These are phyloP conservation scores for Catenaria anguillulae DNA, from an alignment of 371 early-diverging fungal species.

Conservation along the genomic window DNA sequence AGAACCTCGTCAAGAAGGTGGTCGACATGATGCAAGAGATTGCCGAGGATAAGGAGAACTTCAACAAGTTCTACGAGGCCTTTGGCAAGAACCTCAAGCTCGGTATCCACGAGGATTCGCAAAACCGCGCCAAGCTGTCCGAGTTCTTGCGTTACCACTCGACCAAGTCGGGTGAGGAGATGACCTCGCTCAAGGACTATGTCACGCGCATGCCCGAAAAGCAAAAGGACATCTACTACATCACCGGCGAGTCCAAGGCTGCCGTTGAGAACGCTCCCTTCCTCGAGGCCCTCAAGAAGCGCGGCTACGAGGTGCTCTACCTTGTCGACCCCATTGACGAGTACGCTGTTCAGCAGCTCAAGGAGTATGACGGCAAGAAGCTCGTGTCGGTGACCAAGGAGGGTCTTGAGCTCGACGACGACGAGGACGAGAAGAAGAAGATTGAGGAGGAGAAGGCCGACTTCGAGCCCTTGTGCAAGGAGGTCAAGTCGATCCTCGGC, in stretches of 20 bases:
- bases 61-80: conserved; percentile 82
- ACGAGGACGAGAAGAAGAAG: conserved; percentile 83
- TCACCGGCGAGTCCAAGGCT: conserved; percentile 91
- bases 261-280: conserved; percentile 95
- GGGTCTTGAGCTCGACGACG: conserved; percentile 94
- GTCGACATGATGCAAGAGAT: conserved; percentile 82
- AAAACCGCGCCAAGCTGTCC: conserved; percentile 72
- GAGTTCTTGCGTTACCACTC: conserved; percentile 83
- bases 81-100: conserved; percentile 86
- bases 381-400: conserved; percentile 96
- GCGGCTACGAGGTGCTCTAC: conserved; percentile 64
- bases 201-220: conserved; percentile 65
- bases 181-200: conserved; percentile 85
- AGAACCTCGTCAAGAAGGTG: conserved; percentile 84
- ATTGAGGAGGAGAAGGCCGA: conserved; percentile 74
- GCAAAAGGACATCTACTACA: conserved; percentile 87
- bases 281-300: conserved; percentile 95
- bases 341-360: conserved; percentile 93
- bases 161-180: conserved; percentile 79
- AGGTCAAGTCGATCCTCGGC: conserved; percentile 82
- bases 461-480: conserved; percentile 65
- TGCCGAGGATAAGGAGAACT: conserved; percentile 79
- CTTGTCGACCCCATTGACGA: conserved; percentile 85
- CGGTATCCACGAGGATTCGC: conserved; percentile 78
- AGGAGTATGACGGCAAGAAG: conserved; percentile 97